Evolutionary conservation across 2,329 filamentous ascomycete species (phyloP), one percentile per base, ranked within the genome.

Genomic region (Cordyceps tenuipes): DNA sequence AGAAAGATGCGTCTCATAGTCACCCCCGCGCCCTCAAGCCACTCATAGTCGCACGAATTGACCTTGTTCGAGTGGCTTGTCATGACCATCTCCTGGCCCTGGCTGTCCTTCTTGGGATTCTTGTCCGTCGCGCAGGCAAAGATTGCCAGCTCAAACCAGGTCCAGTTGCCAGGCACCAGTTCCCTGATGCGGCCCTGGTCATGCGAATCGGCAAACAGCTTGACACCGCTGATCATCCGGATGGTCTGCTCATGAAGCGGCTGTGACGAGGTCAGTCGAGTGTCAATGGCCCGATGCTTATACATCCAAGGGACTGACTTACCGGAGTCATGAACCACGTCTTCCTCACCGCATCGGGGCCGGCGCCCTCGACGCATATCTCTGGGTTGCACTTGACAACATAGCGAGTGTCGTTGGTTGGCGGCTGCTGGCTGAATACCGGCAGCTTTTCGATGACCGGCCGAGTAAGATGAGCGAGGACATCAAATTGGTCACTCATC

Each of bases 111-210:
- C 41, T 61, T 59, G 2, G 59, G 61, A 8, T 21, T 31, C 31
- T 39, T 58, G 1, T 56, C 59, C 7, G 55, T 19, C 13, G 57
- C 29, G 15, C 36, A 47, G 4, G 54, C 43, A 13, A 63, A 23
- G 15, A 64, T 59, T 15, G 48, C 58, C 5, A 64, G 29, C 52
- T 64, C 59, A 19, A 64, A 54, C 62, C 62, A 64, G 5, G 62
- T 64, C 61, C 61, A 64, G 48, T 61, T 64, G 12, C 62, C 62
- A 1, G 17, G 31, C 2, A 46, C 26, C 12, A 39, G 5, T 10
- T 55, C 55, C 15, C 48, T 47, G 31, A 36, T 26, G 17, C 4
- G 21, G 2, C 61, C 61, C 12, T 63, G 63, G 43, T 64, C 63
- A 43, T 61, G 63, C 31, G 63, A 63, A 39, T 64, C 61, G 9